Base-by-base conservation (phyloP, 148 eudicot species). In the Arctostaphylos glauca region DNA sequence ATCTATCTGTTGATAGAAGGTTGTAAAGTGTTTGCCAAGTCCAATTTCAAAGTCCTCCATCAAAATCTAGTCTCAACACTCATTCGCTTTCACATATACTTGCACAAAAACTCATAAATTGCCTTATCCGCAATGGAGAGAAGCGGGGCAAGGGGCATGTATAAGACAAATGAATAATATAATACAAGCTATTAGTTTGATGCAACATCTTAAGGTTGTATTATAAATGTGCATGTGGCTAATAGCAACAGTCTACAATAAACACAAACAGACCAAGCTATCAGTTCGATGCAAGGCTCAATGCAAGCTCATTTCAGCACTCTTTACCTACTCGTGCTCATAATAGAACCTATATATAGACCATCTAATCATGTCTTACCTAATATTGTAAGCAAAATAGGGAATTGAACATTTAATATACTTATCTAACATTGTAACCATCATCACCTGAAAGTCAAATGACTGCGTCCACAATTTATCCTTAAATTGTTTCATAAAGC, bases 21-120 rank as follows among this genome's bases (percentile, higher is more conserved):
- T 89, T 12, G 98, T 93, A 80, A 97, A 97, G 89, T 97, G 98
- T 86, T 90, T 94, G 77, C 96, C 98, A 80, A 97, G 99, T 81
- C 75, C 68, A 79, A 97, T 86, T 68, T 94, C 99, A 79, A 97
- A 97, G 43, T 88, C 94, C 89, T 97, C 99, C 82, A 88, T 90
- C 16, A 97, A 87, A 81, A 94, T 83, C 85, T 88, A 91, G 66
- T 90, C 88, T 6, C 82, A 70, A 76, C 95, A 91, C 84, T 97
- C 99, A 87, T 97, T 97, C 52, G 98, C 99, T 88, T 97, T 97
- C 14, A 84, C 99, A 90, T 93, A 97, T 25, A 97, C 98, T 98
- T 97, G 88, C 73, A 86, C 60, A 38, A 82, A 47, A 86, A 15
- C 38, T 54, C 84, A 79, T 8, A 4, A 62, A 67, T 8, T 71